Evolutionary conservation across 371 early-diverging fungal genomes (phyloP), one percentile per base, ranked within the genome.

Genomic region (Actinomortierella wolfii): DNA sequence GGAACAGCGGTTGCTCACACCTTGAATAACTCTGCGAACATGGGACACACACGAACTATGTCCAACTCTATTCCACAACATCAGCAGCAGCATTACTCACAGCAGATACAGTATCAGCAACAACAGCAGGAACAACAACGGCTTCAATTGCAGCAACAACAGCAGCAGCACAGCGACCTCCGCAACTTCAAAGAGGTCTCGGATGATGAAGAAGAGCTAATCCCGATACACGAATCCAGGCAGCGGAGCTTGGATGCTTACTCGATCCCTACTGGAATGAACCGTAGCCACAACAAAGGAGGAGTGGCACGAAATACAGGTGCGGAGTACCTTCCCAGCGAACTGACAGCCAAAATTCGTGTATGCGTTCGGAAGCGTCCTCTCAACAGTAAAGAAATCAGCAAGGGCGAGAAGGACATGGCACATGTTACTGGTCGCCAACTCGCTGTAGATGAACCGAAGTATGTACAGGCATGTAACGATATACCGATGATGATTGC

Each of bases 281-380:
- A 29, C 49, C 49, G 60, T 9, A 26, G 51, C 39, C 60, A 49
- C 28, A 55, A 61, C 21, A 50, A 57, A 34, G 54, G 53, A 17
- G 13, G 7, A 13, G 24, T 49, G 4, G 17, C 46, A 17, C 43
- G 46, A 28, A 28, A 25, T 23, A 25, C 54, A 5, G 24, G 43
- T 34, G 24, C 50, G 4, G 34, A 34, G 11, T 54, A 55, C 40
- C 28, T 64, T 29, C 21, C 66, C 21, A 61, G 79, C 41, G 87
- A 88, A 40, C 64, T 91, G 45, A 78, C 78, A 47, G 93, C 92
- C 47, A 83, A 89, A 54, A 98, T 98, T 64, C 90, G 96, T 47
- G 99, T 98, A 23, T 97, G 98, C 67, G 97, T 97, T 28, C 86
- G 99, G 54, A 98, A 98, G 78, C 83, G 99, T 41, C 99, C 99